Evolutionary conservation across 2,329 filamentous ascomycete species (phyloP).

Genomic region (Westerdykella ornata): DNA sequence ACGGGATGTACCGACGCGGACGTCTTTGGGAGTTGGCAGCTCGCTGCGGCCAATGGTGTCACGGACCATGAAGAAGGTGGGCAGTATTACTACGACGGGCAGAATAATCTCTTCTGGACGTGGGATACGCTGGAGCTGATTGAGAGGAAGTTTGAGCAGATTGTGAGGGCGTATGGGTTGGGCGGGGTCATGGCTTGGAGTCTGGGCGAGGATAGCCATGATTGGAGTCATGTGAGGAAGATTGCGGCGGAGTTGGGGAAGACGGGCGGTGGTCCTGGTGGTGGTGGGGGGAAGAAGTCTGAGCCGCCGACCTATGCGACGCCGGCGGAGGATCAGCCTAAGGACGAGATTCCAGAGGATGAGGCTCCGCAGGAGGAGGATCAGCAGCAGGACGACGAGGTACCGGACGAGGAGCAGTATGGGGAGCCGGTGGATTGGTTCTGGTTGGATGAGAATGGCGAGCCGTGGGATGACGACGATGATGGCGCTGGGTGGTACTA

Average conservation of each 20-base stretch:
- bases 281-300: not conserved
- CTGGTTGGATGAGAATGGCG: too few relatives aligned
- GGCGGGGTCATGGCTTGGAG: slow-evolving; percentile 73
- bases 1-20: slow-evolving; percentile 44
- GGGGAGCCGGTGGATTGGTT: too few relatives aligned
- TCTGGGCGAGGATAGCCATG: slow-evolving; percentile 57
- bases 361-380: not conserved
- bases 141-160: slow-evolving; percentile 53
- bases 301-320: not conserved
- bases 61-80: slow-evolving; percentile 57
- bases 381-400: too few relatives aligned
- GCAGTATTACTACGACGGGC: slow-evolving; percentile 60
- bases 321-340: not conserved
- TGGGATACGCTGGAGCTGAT: slow-evolving; percentile 62
- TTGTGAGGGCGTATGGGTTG: slow-evolving; percentile 52
- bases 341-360: not conserved
- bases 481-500: too few relatives aligned
- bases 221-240: slow-evolving; percentile 39
- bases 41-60: slow-evolving; percentile 47
- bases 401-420: too few relatives aligned
- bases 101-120: slow-evolving; percentile 61
- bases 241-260: slow-evolving; percentile 30
- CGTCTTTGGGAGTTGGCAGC: slow-evolving; percentile 51
- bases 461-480: too few relatives aligned
- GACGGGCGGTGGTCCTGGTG: not conserved